These are phyloP conservation scores for Pseudonitzschia delicatissima DNA, from an alignment of 108 stramenopile species.

Conservation along the genomic window DNA sequence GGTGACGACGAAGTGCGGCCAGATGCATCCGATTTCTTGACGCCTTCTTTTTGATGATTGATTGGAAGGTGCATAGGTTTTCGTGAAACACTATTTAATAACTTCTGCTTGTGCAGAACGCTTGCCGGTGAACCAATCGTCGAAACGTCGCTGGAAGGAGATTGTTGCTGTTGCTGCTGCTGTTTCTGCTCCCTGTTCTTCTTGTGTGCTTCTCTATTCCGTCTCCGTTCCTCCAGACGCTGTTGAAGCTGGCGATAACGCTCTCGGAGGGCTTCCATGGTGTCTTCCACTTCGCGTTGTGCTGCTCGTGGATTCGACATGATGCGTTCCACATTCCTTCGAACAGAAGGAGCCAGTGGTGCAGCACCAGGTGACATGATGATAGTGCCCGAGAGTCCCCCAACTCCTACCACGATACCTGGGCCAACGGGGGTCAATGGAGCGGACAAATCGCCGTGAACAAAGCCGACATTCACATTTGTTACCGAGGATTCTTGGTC, in stretches of 20 bases:
- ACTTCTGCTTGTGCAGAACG: neutral
- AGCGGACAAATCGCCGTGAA: neutral
- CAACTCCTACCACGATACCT: conserved; percentile 4
- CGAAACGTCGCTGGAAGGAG: neutral
- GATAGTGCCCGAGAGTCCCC: conserved; percentile 5
- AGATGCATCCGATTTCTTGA: neutral
- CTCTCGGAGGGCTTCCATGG: conserved; percentile 49
- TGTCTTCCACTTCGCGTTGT: conserved; percentile 56
- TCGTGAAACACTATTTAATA: neutral
- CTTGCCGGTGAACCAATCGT: neutral
- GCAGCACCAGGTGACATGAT: neutral
- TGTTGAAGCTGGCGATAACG: conserved; percentile 60
- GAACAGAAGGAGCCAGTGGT: conserved; percentile 27
- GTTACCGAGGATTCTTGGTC: conserved; percentile 32
- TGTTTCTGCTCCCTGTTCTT: neutral
- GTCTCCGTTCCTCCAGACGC: conserved; percentile 29
- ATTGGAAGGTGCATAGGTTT: neutral
- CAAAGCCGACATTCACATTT: neutral
- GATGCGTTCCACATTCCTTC: conserved; percentile 49
- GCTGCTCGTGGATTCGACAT: conserved; percentile 51
- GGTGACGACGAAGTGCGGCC: neutral
- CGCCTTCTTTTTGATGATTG: neutral
- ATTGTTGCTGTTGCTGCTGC: neutral
- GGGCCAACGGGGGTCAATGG: neutral
- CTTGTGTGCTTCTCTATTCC: neutral